Evolutionary conservation across 1,284 basidiomycete genomes (phyloP).

Genomic region (Cryptococcus hybrid): DNA sequence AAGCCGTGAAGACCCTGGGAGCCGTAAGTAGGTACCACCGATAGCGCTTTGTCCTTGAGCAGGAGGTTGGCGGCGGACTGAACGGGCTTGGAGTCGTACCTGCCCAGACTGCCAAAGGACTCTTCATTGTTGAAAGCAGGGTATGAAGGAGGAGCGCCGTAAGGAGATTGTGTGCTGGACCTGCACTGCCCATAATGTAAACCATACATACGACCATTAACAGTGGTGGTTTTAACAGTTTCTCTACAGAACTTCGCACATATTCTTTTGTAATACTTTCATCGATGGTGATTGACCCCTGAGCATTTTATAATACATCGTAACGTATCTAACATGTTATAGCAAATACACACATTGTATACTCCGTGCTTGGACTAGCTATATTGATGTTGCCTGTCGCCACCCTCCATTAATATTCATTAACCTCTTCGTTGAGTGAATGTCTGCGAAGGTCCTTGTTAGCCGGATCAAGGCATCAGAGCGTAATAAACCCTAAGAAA

Average conservation of each 20-base stretch:
- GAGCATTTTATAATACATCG: no score
- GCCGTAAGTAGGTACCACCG: not conserved
- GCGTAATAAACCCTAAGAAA: not conserved
- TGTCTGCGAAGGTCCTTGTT: not conserved
- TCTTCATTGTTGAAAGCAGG: slow-evolving; percentile 41
- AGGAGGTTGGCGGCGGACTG: not conserved
- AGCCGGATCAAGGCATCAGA: not conserved
- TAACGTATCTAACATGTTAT: no score
- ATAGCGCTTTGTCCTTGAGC: not conserved
- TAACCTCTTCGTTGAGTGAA: not conserved
- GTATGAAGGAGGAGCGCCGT: slow-evolving; percentile 42
- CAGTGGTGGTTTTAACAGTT: no score
- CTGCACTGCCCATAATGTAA: no score
- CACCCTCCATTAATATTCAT: not conserved
- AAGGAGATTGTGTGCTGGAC: slow-evolving; percentile 37
- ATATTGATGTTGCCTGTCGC: no score
- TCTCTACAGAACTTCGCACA: no score
- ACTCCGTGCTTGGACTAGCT: no score
- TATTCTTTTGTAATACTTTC: no score
- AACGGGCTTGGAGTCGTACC: slow-evolving; percentile 24
- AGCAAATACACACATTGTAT: no score
- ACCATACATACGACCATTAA: no score
- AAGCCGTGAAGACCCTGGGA: not conserved
- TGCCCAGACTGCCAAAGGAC: slow-evolving; percentile 30
- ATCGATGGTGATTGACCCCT: no score